phyloP scores from a whole-genome alignment of 129 eudicot genomes.

The Flaveria trinervia region DNA sequence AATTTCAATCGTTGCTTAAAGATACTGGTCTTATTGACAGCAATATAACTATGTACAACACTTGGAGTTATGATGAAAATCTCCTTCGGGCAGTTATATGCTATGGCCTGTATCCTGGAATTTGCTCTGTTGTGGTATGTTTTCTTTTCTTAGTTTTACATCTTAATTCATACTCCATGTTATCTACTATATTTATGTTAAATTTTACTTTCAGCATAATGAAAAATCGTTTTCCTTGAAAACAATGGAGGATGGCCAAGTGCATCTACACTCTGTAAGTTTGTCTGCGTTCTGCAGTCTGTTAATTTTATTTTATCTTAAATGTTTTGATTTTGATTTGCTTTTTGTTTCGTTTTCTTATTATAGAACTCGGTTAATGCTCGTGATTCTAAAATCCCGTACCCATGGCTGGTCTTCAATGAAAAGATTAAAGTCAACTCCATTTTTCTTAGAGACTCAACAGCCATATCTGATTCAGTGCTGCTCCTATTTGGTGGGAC shows the following conservation, averaged over 20 bases:
- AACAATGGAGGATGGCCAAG: conserved; percentile 97
- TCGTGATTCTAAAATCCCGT: conserved; percentile 73
- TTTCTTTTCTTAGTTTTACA: neutral
- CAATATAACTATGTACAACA: conserved; percentile 50
- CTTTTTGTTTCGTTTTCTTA: conserved; percentile 15
- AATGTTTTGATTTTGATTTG: conserved; percentile 12
- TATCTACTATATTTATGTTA: conserved; percentile 12
- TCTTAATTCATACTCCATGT: neutral
- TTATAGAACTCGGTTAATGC: conserved; percentile 89
- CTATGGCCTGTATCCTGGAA: conserved; percentile 95
- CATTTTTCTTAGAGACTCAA: conserved; percentile 87
- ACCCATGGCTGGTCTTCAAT: conserved; percentile 94
- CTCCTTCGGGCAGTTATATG: conserved; percentile 83
- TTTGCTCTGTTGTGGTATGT: conserved; percentile 86
- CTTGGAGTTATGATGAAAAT: conserved; percentile 83
- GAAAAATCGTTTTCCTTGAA: conserved; percentile 80
- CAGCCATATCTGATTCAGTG: conserved; percentile 87
- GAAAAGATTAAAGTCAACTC: conserved; percentile 95
- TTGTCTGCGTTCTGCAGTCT: neutral
- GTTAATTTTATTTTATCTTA: neutral
- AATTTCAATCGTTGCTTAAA: conserved; percentile 66
- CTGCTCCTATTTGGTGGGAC: conserved; percentile 87
- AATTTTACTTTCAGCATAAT: conserved; percentile 63
- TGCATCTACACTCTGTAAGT: conserved; percentile 83
- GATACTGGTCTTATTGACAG: conserved; percentile 77